These are phyloP conservation scores for Termitomyces sp. DNA, from an alignment of 768 basidiomycete species.

Conservation along the genomic window DNA sequence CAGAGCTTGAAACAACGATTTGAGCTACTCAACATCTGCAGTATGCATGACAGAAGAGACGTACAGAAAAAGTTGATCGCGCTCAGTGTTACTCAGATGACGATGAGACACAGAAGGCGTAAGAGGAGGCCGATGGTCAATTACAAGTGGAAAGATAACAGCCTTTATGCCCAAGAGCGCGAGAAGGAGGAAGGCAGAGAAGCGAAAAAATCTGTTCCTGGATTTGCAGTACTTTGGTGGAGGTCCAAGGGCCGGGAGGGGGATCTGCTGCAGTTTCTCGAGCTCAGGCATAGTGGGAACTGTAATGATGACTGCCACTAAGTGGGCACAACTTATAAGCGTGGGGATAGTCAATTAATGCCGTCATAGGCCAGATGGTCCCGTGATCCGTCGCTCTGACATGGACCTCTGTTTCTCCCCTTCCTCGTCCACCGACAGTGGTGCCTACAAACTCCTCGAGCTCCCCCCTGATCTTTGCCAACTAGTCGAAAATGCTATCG, in stretches of 20 bases:
- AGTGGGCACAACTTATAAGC: neutral
- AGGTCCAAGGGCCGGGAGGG: slow-evolving; percentile 5
- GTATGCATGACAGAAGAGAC: neutral
- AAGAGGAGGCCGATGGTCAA: neutral
- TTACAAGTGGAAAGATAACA: neutral
- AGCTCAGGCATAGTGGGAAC: slow-evolving; percentile 9
- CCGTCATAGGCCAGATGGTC: neutral
- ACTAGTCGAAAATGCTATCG: slow-evolving; percentile 50
- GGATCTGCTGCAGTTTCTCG: slow-evolving; percentile 10
- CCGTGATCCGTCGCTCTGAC: neutral
- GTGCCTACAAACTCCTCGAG: slow-evolving; percentile 66
- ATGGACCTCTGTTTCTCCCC: slow-evolving; percentile 55
- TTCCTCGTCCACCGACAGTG: slow-evolving; percentile 39
- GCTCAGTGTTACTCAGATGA: slow-evolving; percentile 9
- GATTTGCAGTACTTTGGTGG: neutral
- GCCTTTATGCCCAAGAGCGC: slow-evolving; percentile 8
- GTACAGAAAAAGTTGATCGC: slow-evolving; percentile 19
- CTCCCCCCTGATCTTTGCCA: slow-evolving; percentile 65
- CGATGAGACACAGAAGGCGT: neutral
- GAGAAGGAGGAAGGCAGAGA: slow-evolving; percentile 3
- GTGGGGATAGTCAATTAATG: too few species aligned
- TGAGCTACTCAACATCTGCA: neutral
- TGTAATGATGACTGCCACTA: neutral
- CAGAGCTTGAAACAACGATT: slow-evolving; percentile 30
- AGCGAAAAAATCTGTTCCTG: slow-evolving; percentile 9